A percentile compares a stretch with the other conserved stretches of the same genome.
Conservation (phyloP, 2,329 filamentous ascomycete species). For the Orbilia quercus region DNA sequence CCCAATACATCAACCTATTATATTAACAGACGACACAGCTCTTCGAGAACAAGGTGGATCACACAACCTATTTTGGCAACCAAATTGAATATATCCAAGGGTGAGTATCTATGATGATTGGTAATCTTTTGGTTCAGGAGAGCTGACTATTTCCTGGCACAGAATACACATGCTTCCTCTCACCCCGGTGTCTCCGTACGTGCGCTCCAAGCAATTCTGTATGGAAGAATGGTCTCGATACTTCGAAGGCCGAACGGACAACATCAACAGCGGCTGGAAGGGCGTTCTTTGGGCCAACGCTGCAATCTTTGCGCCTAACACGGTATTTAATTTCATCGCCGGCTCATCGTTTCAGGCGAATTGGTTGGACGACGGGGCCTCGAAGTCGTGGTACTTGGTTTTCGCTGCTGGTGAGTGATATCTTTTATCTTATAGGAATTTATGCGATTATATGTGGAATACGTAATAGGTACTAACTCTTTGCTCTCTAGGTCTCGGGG, state of each 20-base stretch:
- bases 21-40: constrained; percentile 64
- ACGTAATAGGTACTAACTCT: constrained; percentile 12
- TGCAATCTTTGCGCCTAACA: constrained; percentile 77
- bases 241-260: constrained; percentile 75
- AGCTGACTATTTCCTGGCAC: constrained; percentile 61
- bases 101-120: constrained; percentile 59
- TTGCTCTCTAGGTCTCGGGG: constrained; percentile 34
- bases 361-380: constrained; percentile 84
- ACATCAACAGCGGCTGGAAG: constrained; percentile 81
- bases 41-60: constrained; percentile 96
- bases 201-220: constrained; percentile 77
- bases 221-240: constrained; percentile 82
- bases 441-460: not conserved
- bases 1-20: constrained; percentile 65
- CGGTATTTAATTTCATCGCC: constrained; percentile 80
- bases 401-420: constrained; percentile 75
- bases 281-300: constrained; percentile 86
- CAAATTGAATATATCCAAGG: constrained; percentile 77
- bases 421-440: not conserved
- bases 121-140: constrained; percentile 29
- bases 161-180: constrained; percentile 88
- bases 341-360: constrained; percentile 72
- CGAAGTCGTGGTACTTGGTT: constrained; percentile 84
- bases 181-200: constrained; percentile 74
- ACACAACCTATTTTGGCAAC: constrained; percentile 86